These are phyloP conservation scores for Myriosclerotinia scirpicola DNA, from an alignment of 2,329 filamentous ascomycete species.

Conservation along the genomic window DNA sequence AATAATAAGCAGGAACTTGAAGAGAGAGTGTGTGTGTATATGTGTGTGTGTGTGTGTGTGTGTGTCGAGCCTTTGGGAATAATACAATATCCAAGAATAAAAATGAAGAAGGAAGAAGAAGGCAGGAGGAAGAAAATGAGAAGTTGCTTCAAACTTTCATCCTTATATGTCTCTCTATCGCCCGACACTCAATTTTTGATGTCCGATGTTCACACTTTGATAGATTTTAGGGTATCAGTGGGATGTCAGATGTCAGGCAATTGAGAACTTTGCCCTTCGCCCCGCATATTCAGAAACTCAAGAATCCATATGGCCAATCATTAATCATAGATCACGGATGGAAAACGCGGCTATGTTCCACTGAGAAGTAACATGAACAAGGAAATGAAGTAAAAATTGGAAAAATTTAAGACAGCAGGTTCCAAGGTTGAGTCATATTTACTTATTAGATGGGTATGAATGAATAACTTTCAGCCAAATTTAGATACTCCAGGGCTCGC, in stretches of 20 bases:
- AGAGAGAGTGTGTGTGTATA: too few relatives aligned
- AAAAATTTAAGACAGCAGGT: neutral
- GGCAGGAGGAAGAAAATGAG: neutral
- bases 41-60: too few relatives aligned
- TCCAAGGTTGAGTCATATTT: neutral
- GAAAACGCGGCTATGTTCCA: conserved; percentile 12
- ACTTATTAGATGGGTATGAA: conserved; percentile 1
- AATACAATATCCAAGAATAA: neutral
- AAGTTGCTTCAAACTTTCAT: neutral
- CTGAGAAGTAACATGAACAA: conserved; percentile 7
- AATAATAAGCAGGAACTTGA: neutral
- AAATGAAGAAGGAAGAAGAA: neutral
- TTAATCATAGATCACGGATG: neutral
- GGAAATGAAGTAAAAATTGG: neutral
- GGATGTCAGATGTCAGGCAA: conserved; percentile 18
- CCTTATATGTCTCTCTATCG: conserved; percentile 8
- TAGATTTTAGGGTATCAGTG: conserved; percentile 1
- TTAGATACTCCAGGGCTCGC: neutral
- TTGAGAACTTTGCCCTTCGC: conserved; percentile 8
- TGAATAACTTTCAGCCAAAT: neutral
- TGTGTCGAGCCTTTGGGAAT: neutral
- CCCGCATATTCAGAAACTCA: conserved; percentile 10
- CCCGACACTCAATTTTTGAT: conserved; percentile 8
- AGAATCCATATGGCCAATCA: neutral
- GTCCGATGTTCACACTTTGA: conserved; percentile 14